Evolutionary conservation across 2,329 filamentous ascomycete species (phyloP).

Genomic region (Calonectria honghensis): DNA sequence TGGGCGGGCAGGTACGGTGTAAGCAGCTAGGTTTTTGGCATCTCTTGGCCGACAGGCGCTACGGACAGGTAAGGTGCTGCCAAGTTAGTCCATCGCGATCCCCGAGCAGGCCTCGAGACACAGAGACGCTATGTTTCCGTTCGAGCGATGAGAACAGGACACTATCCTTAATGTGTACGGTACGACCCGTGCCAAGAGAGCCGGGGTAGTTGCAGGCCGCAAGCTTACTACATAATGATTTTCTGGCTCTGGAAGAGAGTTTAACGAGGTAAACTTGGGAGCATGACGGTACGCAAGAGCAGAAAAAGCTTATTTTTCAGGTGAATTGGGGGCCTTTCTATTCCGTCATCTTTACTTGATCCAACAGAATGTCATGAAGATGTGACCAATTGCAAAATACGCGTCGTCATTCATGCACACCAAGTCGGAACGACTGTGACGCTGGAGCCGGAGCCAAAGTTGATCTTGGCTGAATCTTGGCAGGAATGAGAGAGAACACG

Average conservation of each 20-base stretch:
- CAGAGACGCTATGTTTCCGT: neutral
- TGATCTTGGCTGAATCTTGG: slow-evolving; percentile 1
- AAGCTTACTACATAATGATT: neutral
- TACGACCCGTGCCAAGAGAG: slow-evolving; percentile 20
- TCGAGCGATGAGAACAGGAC: neutral
- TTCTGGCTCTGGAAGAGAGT: neutral
- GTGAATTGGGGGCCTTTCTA: neutral
- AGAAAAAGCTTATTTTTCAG: neutral
- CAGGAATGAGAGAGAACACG: neutral
- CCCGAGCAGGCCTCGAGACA: neutral
- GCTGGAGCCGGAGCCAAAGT: neutral
- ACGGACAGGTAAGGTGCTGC: neutral
- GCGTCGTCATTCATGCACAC: neutral
- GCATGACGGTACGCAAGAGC: neutral
- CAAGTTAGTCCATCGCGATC: slow-evolving; percentile 13
- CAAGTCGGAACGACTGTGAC: slow-evolving; percentile 2
- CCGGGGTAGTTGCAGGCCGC: neutral
- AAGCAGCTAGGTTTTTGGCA: neutral
- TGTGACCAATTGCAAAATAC: no score
- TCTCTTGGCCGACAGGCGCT: slow-evolving; percentile 5
- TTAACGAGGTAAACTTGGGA: neutral
- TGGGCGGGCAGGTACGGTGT: neutral
- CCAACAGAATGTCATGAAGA: neutral
- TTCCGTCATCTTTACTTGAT: neutral
- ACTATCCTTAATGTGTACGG: slow-evolving; percentile 7